Conservation (phyloP, 2,329 filamentous ascomycete genomes). For the Colletotrichum tropicicola region DNA sequence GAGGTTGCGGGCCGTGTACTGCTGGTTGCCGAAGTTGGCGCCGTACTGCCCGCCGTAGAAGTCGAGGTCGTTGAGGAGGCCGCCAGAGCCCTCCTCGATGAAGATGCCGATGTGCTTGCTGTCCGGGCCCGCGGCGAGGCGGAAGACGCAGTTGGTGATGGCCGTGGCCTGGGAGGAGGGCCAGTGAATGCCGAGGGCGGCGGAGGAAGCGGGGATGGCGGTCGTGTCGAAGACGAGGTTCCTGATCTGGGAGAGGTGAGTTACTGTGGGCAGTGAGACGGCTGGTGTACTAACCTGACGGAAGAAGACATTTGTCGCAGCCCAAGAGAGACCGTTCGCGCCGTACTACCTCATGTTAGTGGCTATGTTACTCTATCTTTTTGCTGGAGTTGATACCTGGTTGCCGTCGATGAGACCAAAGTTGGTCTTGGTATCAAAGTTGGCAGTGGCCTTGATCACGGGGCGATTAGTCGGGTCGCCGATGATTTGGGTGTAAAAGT, state of each 20-base stretch:
- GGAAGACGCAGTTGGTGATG: constrained; percentile 66
- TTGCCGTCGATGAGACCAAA: constrained; percentile 59
- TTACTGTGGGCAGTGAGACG: background rate
- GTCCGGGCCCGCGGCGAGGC: constrained; percentile 53
- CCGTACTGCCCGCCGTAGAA: constrained; percentile 76
- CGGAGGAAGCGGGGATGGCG: constrained; percentile 52
- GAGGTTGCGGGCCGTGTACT: constrained; percentile 76
- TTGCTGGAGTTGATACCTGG: background rate
- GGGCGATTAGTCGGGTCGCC: constrained; percentile 72
- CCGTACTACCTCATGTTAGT: constrained; percentile 42
- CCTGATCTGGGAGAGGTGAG: constrained; percentile 33
- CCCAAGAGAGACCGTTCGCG: constrained; percentile 53
- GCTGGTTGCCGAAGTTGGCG: constrained; percentile 68
- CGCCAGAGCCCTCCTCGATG: constrained; percentile 72
- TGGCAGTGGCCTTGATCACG: constrained; percentile 60
- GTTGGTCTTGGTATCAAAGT: constrained; percentile 49
- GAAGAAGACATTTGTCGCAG: constrained; percentile 67
- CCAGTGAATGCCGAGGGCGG: constrained; percentile 70
- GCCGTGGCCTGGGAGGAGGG: constrained; percentile 71
- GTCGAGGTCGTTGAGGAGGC: constrained; percentile 73
- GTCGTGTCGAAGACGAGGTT: constrained; percentile 67
- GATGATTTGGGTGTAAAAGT: constrained; percentile 83
- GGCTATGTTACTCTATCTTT: background rate
- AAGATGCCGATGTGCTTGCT: constrained; percentile 67
- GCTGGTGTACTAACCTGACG: constrained; percentile 51